Evolutionary conservation across 2,329 filamentous ascomycete species (phyloP).

Genomic region (Phaeophleospora eucalypticola): DNA sequence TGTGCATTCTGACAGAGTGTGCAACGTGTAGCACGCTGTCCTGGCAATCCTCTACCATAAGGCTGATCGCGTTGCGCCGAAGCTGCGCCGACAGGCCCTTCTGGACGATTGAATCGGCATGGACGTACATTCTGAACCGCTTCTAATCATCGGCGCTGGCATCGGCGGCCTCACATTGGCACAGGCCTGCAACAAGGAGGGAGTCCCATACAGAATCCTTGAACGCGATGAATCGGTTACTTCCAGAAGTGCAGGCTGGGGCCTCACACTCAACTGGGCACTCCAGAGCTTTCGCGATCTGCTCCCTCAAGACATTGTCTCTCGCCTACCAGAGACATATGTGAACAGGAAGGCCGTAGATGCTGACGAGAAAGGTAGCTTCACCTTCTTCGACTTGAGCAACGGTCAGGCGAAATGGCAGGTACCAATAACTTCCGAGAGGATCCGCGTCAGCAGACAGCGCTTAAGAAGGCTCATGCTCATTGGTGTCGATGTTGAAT

Average conservation of each 20-base stretch:
- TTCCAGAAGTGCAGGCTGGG: conserved; percentile 44
- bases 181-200: conserved; percentile 18
- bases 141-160: conserved; percentile 22
- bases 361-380: conserved; percentile 46
- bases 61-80: too few relatives aligned
- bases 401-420: conserved; percentile 33
- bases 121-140: too few relatives aligned
- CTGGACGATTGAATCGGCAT: too few relatives aligned
- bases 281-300: conserved; percentile 50
- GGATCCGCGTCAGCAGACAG: conserved; percentile 11
- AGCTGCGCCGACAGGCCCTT: too few relatives aligned
- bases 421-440: conserved; percentile 19
- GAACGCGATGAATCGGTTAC: conserved; percentile 17
- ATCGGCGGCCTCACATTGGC: conserved; percentile 19
- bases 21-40: too few relatives aligned
- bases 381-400: conserved; percentile 55
- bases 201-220: conserved; percentile 17
- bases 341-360: conserved; percentile 52
- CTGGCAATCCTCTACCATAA: too few relatives aligned
- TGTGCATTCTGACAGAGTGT: too few relatives aligned
- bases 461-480: conserved; percentile 4
- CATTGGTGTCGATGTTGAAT: conserved; percentile 10
- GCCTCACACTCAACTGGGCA: conserved; percentile 61
- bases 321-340: conserved; percentile 48
- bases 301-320: conserved; percentile 47